These are phyloP conservation scores for thale cress (Arabidopsis thaliana) DNA, from an alignment of 345 rosid genomes.

Conservation along the genomic window TAIR10.1 NC_003074.8:7252001-7252500, in stretches of 20 bases:
- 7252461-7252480: neutral
- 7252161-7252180: constrained; percentile 89
- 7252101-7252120: constrained; percentile 86
- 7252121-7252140: constrained; percentile 95
- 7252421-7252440: neutral
- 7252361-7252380: neutral
- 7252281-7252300: neutral
- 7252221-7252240: constrained; percentile 83
- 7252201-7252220: constrained; percentile 73
- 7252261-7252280: neutral
- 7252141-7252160: constrained; percentile 92
- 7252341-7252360: neutral
- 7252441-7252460: neutral
- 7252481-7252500: neutral
- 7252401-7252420: constrained; percentile 10
- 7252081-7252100: constrained; percentile 96
- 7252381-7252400: constrained; percentile 31
- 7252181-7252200: constrained; percentile 82
- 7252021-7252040: constrained; percentile 24
- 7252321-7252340: constrained; percentile 25
- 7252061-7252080: constrained; percentile 51
- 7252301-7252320: constrained; percentile 37
- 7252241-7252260: constrained; percentile 66
- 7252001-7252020: constrained; percentile 16
- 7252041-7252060: neutral